Base-by-base conservation (phyloP, 148 eudicot species). In the Rhododendron vialii region DNA sequence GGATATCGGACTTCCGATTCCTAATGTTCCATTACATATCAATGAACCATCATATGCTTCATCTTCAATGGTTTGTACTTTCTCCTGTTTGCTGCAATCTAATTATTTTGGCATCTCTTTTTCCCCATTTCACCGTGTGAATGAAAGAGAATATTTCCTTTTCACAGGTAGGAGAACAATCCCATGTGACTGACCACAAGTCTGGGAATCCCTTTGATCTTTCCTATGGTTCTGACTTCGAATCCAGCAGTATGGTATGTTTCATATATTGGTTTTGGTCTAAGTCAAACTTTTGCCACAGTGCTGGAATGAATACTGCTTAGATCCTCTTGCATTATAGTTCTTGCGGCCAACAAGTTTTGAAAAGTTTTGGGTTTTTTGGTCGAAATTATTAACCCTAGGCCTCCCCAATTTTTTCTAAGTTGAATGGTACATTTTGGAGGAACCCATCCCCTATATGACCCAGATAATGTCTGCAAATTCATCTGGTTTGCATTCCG, bases 161-260 rank as follows among this genome's bases (percentile, higher is more conserved):
- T 89, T 81, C 55, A 41, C 92, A 96, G 98, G 91, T 86, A 57
- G 92, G 89, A 85, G 88, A 65, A 80, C 88, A 82, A 47, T 48
- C 89, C 28, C 86, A 85, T 80, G 82, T 47, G 83, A 76, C 85
- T 81, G 88, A 87, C 14, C 87, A 67, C 85, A 94, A 89, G 84
- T 86, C 98, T 83, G 82, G 88, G 87, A 96, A 96, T 76, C 99
- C 99, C 51, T 96, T 96, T 79, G 99, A 96, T 89, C 86, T 91
- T 86, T 90, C 93, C 51, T 90, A 87, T 88, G 95, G 93, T 82
- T 86, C 89, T 77, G 95, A 88, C 84, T 87, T 89, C 63, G 94
- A 91, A 83, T 85, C 91, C 28, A 90, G 90, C 88, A 88, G 89
- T 89, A 88, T 65, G 96, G 99, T 96, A 94, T 65, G 92, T 91